phyloP scores from a whole-genome alignment of 352 stramenopile species.

The Globisporangium carolinianum region DNA sequence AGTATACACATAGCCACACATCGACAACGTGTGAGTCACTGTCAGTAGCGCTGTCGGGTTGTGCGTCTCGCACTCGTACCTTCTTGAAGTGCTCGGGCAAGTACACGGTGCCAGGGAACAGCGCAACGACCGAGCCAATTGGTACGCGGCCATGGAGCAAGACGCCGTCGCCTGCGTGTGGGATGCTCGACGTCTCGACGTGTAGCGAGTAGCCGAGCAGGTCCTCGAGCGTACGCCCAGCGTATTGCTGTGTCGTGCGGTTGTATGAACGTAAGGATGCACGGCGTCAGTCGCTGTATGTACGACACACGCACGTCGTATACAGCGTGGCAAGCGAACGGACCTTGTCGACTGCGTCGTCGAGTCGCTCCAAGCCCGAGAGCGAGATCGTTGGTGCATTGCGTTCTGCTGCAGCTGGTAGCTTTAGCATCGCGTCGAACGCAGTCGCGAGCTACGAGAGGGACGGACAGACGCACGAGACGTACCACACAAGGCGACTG shows the following conservation, averaged over 20 bases:
- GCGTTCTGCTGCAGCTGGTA: conserved; percentile 28
- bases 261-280: too few species aligned
- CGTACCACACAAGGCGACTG: neutral
- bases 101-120: conserved; percentile 78
- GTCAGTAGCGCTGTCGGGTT: too few species aligned
- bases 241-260: conserved; percentile 14
- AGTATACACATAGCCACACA: too few species aligned
- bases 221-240: conserved; percentile 38
- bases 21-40: too few species aligned
- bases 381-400: conserved; percentile 41
- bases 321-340: too few species aligned
- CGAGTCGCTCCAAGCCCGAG: conserved; percentile 49
- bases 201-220: conserved; percentile 64
- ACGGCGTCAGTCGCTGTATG: neutral
- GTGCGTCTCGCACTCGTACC: conserved; percentile 15
- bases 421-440: conserved; percentile 60
- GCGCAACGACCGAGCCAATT: conserved; percentile 66
- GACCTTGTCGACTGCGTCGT: conserved; percentile 13
- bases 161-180: conserved; percentile 62
- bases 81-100: conserved; percentile 84
- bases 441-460: conserved; percentile 27
- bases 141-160: conserved; percentile 47
- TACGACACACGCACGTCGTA: too few species aligned
- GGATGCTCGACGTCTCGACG: conserved; percentile 60
- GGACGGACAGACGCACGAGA: neutral